These are phyloP conservation scores for Hymenoscyphus fraxineus DNA, from an alignment of 2,329 filamentous ascomycete genomes.

Conservation along the genomic window DNA sequence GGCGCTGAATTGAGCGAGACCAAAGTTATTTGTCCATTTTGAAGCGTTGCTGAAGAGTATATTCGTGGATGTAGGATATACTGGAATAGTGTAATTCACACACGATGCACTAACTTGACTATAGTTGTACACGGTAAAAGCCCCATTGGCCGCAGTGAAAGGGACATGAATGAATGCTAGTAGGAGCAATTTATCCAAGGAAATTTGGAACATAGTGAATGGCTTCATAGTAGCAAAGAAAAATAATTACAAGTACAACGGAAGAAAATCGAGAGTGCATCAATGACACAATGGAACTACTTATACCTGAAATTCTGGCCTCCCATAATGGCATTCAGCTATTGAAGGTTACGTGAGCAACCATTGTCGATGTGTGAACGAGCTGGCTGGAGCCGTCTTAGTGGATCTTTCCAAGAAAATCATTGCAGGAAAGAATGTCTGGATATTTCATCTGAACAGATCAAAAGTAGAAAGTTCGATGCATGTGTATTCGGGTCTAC, in stretches of 20 bases:
- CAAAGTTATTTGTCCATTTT: conserved; percentile 6
- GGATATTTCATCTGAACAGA: no score
- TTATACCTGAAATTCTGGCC: neutral
- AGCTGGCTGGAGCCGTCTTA: no score
- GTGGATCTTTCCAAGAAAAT: no score
- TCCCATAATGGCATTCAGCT: neutral
- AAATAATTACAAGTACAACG: neutral
- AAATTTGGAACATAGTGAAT: no score
- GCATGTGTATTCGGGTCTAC: no score
- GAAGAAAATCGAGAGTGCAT: neutral
- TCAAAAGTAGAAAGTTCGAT: no score
- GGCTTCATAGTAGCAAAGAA: neutral
- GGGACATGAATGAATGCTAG: neutral
- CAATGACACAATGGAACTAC: neutral
- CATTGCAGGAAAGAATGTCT: no score
- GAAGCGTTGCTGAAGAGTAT: conserved; percentile 6
- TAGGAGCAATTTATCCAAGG: neutral
- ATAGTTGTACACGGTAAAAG: neutral
- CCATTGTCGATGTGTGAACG: no score
- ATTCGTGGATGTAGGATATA: conserved; percentile 7
- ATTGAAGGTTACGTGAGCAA: neutral
- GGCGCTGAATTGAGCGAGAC: neutral
- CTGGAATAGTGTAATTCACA: conserved; percentile 7
- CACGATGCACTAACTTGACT: neutral
- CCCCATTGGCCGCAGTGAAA: neutral